Evolutionary conservation across 2,329 filamentous ascomycete species (phyloP).

Genomic region (Trichoderma pleuroti): DNA sequence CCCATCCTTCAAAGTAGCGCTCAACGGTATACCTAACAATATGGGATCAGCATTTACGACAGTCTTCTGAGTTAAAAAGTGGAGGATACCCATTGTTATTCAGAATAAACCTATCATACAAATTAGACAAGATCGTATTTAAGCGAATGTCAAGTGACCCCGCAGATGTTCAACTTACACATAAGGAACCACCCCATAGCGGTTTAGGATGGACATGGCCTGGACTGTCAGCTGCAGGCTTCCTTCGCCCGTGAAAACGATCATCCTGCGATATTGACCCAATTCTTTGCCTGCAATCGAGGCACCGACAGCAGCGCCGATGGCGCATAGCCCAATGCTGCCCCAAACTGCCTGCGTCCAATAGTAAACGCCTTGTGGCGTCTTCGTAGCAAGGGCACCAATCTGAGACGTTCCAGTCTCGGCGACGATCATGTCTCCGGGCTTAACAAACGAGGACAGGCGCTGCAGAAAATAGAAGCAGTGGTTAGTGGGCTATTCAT

Average conservation of each 20-base stretch:
- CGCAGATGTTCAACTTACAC: not conserved
- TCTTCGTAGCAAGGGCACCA: constrained; percentile 15
- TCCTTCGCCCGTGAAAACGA: constrained; percentile 28
- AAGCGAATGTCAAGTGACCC: not conserved
- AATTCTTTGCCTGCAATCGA: constrained; percentile 24
- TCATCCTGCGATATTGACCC: constrained; percentile 18
- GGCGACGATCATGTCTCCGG: constrained; percentile 22
- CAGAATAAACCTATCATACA: not conserved
- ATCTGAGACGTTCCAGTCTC: constrained; percentile 26
- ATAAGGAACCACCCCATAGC: not conserved
- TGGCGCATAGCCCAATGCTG: constrained; percentile 26
- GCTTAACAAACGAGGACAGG: constrained; percentile 12
- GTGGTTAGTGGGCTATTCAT: not conserved
- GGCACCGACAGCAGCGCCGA: constrained; percentile 22
- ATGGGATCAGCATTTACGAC: not conserved
- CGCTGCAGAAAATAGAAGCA: not conserved
- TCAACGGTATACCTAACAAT: constrained; percentile 64
- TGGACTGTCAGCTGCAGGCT: constrained; percentile 20
- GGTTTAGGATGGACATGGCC: constrained; percentile 1
- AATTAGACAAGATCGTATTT: not conserved
- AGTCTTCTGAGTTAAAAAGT: not conserved
- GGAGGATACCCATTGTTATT: not conserved
- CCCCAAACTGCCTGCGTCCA: constrained; percentile 26
- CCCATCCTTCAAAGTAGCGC: constrained; percentile 72
- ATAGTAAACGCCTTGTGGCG: constrained; percentile 18